These are phyloP conservation scores for Aspergillus coremiiformis DNA, from an alignment of 495 filamentous ascomycete genomes.

Conservation along the genomic window DNA sequence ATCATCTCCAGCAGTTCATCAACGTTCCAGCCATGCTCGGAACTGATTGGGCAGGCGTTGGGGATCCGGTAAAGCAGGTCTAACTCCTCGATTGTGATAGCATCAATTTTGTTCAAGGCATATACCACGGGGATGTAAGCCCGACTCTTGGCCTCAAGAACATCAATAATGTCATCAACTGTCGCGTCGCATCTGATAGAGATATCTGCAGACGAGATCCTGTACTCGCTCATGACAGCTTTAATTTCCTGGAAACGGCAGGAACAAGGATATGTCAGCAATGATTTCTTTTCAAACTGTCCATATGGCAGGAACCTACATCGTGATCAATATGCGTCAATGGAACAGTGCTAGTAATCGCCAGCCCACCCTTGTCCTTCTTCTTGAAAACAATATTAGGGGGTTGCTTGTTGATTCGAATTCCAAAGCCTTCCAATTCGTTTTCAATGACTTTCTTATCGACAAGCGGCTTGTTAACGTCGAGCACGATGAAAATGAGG, in stretches of 20 bases:
- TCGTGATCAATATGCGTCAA: slow-evolving; percentile 89
- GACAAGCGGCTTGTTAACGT: slow-evolving; percentile 96
- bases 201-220: slow-evolving; percentile 94
- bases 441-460: slow-evolving; percentile 95
- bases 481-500: slow-evolving; percentile 96
- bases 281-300: neutral
- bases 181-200: slow-evolving; percentile 95
- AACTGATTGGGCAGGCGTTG: slow-evolving; percentile 92
- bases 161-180: slow-evolving; percentile 86
- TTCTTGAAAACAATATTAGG: slow-evolving; percentile 98
- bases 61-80: slow-evolving; percentile 95
- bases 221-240: slow-evolving; percentile 95
- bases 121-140: slow-evolving; percentile 98
- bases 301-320: slow-evolving; percentile 29
- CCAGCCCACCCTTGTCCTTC: slow-evolving; percentile 97
- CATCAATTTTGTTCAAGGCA: slow-evolving; percentile 97
- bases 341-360: slow-evolving; percentile 86
- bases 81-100: slow-evolving; percentile 94
- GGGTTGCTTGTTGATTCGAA: slow-evolving; percentile 93
- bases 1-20: slow-evolving; percentile 95
- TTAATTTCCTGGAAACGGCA: slow-evolving; percentile 65
- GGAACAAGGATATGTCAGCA: slow-evolving; percentile 15
- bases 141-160: slow-evolving; percentile 90
- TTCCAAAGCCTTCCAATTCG: slow-evolving; percentile 97
- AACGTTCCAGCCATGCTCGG: slow-evolving; percentile 97